Base-by-base conservation (phyloP, 169 alveolate genomes). In the Plasmodium cynomolgi region DNA sequence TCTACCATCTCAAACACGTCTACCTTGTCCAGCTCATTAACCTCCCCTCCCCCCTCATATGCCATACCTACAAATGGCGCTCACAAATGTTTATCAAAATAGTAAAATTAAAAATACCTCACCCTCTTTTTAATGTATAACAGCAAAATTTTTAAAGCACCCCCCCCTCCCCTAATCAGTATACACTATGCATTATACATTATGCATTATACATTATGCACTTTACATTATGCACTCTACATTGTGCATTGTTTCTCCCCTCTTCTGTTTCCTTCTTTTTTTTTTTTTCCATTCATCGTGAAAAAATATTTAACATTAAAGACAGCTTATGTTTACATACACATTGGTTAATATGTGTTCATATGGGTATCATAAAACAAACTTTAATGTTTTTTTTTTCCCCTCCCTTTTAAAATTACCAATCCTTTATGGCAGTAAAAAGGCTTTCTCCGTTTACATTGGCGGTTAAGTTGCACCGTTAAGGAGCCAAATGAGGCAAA, bases 111-210 rank as follows among this genome's bases (percentile, higher is more conserved):
- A 84, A 68, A 84, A 37, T 29, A 9, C 47, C 34, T 33, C 50
- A 84, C 74, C 47, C 26, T 34, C 77, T 56, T 71, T 71, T 84
- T 84, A 68, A 84, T 84, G 83, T 84, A 71, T 37, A 71, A 71
- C 73, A 71, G 31, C 26, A 84, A 3, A 20, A 29, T 50, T 81
- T 81, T 81, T 81, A 50, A 81, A 81, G 9, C 11, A 50, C 20
- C 62, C 23, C 23, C 62, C 20, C 62, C 54, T 15, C 26, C 23
- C 62, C 26, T 15, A 50, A 50, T 50, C 62, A 50, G 13, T 50
- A 50, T 50, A 4, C 23, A 50, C 17, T 50, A 50, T 50, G 58
- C 58, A 47, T 7, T 47, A 47, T 13, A 50, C 62, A 44, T 39
- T 39, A 44, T 41, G 31, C n/a, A 68, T 20, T 29, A n/a, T n/a